Conservation (phyloP, 2,329 filamentous ascomycete genomes). For the Pseudogymnoascus sp. region DNA sequence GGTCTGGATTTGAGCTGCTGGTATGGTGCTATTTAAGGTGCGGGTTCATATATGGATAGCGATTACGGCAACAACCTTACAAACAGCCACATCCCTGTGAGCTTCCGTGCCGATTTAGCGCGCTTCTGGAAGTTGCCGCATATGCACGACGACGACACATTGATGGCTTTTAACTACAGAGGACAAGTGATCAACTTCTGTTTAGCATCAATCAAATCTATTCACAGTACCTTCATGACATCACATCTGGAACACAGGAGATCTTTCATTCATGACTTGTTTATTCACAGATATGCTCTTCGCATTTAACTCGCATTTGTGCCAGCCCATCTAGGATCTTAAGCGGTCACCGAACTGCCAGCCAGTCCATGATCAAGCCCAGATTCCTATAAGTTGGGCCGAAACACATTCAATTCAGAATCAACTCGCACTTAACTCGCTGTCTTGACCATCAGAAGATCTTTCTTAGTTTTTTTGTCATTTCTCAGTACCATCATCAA, state of each 20-base stretch:
- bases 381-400: not conserved
- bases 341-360: not conserved
- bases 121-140: slow-evolving; percentile 8
- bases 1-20: not conserved
- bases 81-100: slow-evolving; percentile 1
- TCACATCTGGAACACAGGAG: not conserved
- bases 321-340: not conserved
- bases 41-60: not conserved
- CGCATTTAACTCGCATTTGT: not conserved
- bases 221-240: not conserved
- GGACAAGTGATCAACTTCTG: not conserved
- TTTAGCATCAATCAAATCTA: not conserved
- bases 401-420: not conserved
- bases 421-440: not conserved
- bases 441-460: not conserved
- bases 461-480: not conserved
- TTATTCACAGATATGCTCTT: not conserved
- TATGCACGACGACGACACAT: not conserved
- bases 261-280: not conserved
- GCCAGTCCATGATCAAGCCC: not conserved
- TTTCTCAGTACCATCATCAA: not conserved
- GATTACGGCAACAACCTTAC: slow-evolving; percentile 8
- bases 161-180: not conserved
- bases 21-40: slow-evolving; percentile 1
- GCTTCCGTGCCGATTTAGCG: slow-evolving; percentile 5